phyloP scores from a whole-genome alignment of 768 basidiomycete species.

The Tricholoma terreum region DNA sequence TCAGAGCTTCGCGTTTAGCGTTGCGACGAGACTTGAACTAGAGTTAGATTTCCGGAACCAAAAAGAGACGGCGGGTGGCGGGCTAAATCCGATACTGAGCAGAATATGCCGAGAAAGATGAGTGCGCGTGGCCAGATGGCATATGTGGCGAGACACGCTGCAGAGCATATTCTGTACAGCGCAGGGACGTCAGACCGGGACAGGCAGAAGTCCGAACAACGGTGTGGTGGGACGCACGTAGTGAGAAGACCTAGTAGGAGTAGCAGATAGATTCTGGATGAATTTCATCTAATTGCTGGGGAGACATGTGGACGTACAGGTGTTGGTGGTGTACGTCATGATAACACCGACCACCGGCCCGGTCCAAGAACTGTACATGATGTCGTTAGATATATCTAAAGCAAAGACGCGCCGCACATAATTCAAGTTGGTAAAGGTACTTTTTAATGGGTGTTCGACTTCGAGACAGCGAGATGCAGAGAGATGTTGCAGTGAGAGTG shows the following conservation, averaged over 20 bases:
- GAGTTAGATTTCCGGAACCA: conserved; percentile 16
- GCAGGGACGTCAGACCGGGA: not conserved
- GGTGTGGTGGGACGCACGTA: conserved; percentile 25
- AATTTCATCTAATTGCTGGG: not conserved
- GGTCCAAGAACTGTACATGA: conserved; percentile 34
- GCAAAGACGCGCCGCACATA: not conserved
- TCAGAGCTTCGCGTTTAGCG: conserved; percentile 24
- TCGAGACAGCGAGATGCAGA: conserved; percentile 31
- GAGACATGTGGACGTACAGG: conserved; percentile 30
- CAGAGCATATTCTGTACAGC: conserved; percentile 26
- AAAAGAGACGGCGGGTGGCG: not conserved
- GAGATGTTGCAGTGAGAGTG: conserved; percentile 32
- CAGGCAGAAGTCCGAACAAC: not conserved
- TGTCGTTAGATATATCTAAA: not conserved
- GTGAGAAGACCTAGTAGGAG: conserved; percentile 35
- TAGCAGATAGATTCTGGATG: not conserved
- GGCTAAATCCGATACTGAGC: conserved; percentile 29
- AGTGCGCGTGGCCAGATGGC: conserved; percentile 42
- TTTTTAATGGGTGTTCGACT: conserved; percentile 27
- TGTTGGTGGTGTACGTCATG: conserved; percentile 49
- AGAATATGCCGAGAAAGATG: conserved; percentile 44
- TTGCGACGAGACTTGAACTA: conserved; percentile 32
- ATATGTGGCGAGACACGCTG: conserved; percentile 31
- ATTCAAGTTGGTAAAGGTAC: conserved; percentile 15
- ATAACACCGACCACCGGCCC: conserved; percentile 42